These are phyloP conservation scores for Neocucurbitaria cava DNA, from an alignment of 2,329 filamentous ascomycete genomes.

Conservation along the genomic window DNA sequence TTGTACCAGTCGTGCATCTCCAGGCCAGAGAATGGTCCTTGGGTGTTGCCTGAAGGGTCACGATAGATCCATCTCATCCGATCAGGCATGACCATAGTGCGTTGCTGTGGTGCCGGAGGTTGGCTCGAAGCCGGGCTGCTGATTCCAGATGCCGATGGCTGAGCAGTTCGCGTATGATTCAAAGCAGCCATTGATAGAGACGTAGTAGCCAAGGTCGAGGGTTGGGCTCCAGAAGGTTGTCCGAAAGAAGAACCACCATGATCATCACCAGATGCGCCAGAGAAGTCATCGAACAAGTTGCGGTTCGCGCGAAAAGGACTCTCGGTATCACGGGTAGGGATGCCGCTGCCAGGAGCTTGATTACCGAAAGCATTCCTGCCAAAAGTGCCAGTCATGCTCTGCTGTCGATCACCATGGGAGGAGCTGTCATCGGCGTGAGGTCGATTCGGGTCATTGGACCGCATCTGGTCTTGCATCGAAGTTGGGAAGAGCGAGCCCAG, in stretches of 20 bases:
- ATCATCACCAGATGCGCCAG: slow-evolving; percentile 39
- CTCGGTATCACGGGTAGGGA: slow-evolving; percentile 48
- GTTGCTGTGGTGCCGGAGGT: slow-evolving; percentile 71
- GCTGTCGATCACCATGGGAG: slow-evolving; percentile 47
- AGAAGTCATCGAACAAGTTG: slow-evolving; percentile 49
- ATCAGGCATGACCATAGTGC: slow-evolving; percentile 99
- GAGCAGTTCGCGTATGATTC: slow-evolving; percentile 42
- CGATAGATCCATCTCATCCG: slow-evolving; percentile 99
- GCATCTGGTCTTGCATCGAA: slow-evolving; percentile 92
- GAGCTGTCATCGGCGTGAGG: slow-evolving; percentile 65
- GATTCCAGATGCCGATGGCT: slow-evolving; percentile 45
- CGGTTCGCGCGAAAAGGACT: slow-evolving; percentile 50
- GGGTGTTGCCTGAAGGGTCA: slow-evolving; percentile 88
- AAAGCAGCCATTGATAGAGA: slow-evolving; percentile 42
- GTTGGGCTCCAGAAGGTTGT: slow-evolving; percentile 22
- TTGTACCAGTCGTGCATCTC: slow-evolving; percentile 99
- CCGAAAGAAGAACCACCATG: slow-evolving; percentile 33
- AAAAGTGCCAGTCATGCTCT: slow-evolving; percentile 68
- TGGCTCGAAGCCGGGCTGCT: slow-evolving; percentile 67
- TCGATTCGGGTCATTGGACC: slow-evolving; percentile 55
- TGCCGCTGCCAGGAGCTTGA: slow-evolving; percentile 33
- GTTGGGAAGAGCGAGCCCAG: slow-evolving; percentile 86
- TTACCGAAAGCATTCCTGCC: slow-evolving; percentile 65
- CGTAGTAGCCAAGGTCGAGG: slow-evolving; percentile 36
- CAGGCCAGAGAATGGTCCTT: slow-evolving; percentile 93